Evolutionary conservation across 306 rosid species (phyloP).

Genomic region (Rosa lucieae): DNA sequence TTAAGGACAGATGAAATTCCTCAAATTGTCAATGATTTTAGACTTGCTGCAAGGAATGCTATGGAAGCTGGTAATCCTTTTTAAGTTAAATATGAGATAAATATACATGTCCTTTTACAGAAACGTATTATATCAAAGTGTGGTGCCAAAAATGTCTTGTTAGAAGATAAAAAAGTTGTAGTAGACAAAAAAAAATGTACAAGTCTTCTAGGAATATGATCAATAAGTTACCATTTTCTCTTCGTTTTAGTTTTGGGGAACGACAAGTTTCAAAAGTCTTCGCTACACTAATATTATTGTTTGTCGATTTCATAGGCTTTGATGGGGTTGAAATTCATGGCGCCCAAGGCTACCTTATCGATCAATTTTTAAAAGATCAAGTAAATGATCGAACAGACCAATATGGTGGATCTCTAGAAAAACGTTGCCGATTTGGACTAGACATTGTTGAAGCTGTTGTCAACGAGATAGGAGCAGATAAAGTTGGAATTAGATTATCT

Average conservation of each 20-base stretch:
- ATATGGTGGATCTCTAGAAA: conserved; percentile 43
- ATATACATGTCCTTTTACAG: not conserved
- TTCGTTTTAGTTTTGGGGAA: not conserved
- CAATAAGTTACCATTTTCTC: not conserved
- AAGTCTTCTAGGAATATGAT: not conserved
- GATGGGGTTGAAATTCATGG: conserved; percentile 39
- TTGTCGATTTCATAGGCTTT: conserved; percentile 14
- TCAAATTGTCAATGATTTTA: conserved; percentile 45
- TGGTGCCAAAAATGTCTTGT: not conserved
- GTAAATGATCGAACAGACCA: conserved; percentile 31
- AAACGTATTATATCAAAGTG: not conserved
- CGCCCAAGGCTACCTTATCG: conserved; percentile 33
- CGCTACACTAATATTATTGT: not conserved
- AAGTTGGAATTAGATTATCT: conserved; percentile 59
- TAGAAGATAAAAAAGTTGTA: not conserved
- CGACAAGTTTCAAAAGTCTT: not conserved
- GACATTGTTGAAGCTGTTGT: conserved; percentile 43
- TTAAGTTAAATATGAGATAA: not conserved
- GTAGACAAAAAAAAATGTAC: not conserved
- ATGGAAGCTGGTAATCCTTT: conserved; percentile 56
- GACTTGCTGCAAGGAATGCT: conserved; percentile 52
- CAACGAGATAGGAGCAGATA: conserved; percentile 52
- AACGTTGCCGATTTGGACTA: conserved; percentile 56
- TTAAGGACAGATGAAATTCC: conserved; percentile 53
- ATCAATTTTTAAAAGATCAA: conserved; percentile 29